A percentile compares a stretch with the other conserved stretches of the same genome.
Conservation (phyloP, 2,329 filamentous ascomycete species). For the Exophiala sideris region DNA sequence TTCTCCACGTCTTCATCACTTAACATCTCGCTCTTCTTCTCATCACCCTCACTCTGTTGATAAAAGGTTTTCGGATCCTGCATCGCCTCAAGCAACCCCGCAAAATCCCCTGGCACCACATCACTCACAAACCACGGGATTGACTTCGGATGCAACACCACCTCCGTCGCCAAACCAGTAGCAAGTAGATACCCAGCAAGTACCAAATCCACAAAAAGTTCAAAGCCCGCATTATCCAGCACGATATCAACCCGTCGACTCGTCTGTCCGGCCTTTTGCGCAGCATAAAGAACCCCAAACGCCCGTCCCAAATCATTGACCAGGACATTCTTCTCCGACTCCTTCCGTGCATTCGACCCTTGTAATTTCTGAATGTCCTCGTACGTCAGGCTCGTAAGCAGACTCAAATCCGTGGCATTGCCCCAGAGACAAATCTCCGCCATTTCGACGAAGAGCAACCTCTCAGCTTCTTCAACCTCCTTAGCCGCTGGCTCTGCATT, state of each 20-base stretch:
- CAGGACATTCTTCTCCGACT: slow-evolving; percentile 85
- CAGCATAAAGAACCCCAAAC: slow-evolving; percentile 65
- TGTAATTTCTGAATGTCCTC: slow-evolving; percentile 95
- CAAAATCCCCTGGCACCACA: slow-evolving; percentile 82
- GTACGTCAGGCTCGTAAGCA: slow-evolving; percentile 32
- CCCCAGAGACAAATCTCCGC: slow-evolving; percentile 36
- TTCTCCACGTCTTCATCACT: slow-evolving; percentile 62
- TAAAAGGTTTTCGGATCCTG: slow-evolving; percentile 76
- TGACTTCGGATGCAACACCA: slow-evolving; percentile 88
- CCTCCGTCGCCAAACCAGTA: slow-evolving; percentile 75
- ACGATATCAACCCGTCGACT: slow-evolving; percentile 87
- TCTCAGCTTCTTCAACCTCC: slow-evolving; percentile 44
- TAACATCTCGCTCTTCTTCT: slow-evolving; percentile 55
- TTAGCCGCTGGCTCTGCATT: slow-evolving; percentile 30
- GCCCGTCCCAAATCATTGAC: slow-evolving; percentile 76
- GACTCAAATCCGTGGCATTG: slow-evolving; percentile 34
- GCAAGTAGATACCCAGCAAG: slow-evolving; percentile 86
- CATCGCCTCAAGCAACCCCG: slow-evolving; percentile 75
- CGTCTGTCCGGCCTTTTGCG: slow-evolving; percentile 59
- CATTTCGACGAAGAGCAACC: slow-evolving; percentile 34
- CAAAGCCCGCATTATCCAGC: slow-evolving; percentile 95
- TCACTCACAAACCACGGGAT: slow-evolving; percentile 99
- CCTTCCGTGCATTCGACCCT: slow-evolving; percentile 79
- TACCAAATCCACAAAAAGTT: slow-evolving; percentile 92
- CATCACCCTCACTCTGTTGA: slow-evolving; percentile 62